A percentile compares a stretch with the other conserved stretches of the same genome.
These are phyloP conservation scores for Rhizopus sp. DNA, from an alignment of 371 early-diverging fungal species.

Conservation along the genomic window DNA sequence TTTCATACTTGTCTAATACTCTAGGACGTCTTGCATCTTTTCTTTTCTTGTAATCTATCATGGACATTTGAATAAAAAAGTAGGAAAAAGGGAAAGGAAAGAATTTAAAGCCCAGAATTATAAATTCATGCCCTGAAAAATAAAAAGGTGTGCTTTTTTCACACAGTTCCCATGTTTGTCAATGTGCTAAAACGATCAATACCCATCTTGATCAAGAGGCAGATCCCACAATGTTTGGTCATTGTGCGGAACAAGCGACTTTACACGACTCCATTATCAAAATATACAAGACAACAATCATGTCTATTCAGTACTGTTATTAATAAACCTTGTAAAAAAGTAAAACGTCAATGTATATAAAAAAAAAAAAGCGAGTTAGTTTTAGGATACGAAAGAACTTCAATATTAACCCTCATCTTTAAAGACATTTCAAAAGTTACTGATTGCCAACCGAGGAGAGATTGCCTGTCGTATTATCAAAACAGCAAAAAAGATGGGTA, in stretches of 20 bases:
- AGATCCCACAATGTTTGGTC: background rate
- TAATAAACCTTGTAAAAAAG: background rate
- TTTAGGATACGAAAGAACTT: too few species aligned
- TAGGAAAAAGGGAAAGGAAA: background rate
- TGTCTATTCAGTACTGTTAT: background rate
- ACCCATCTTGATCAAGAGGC: background rate
- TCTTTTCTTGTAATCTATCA: constrained; percentile 62
- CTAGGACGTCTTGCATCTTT: constrained; percentile 64
- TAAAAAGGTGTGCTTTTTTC: too few species aligned
- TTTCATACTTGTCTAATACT: constrained; percentile 78
- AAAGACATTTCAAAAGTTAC: constrained; percentile 51
- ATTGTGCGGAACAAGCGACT: too few species aligned
- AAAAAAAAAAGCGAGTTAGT: too few species aligned
- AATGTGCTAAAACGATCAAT: constrained; percentile 1
- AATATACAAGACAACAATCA: too few species aligned
- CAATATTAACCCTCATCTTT: background rate
- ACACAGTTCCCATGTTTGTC: background rate
- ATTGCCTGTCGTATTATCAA: constrained; percentile 57
- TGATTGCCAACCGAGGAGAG: constrained; percentile 61
- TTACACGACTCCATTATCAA: too few species aligned
- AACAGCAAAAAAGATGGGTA: constrained; percentile 47
- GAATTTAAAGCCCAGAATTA: background rate
- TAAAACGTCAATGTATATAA: background rate
- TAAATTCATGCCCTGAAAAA: too few species aligned
- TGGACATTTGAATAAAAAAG: constrained; percentile 30